A percentile compares a stretch with the other conserved stretches of the same genome.
phyloP scores from a whole-genome alignment of 768 basidiomycete genomes.

The Russula griseocarnosa region DNA sequence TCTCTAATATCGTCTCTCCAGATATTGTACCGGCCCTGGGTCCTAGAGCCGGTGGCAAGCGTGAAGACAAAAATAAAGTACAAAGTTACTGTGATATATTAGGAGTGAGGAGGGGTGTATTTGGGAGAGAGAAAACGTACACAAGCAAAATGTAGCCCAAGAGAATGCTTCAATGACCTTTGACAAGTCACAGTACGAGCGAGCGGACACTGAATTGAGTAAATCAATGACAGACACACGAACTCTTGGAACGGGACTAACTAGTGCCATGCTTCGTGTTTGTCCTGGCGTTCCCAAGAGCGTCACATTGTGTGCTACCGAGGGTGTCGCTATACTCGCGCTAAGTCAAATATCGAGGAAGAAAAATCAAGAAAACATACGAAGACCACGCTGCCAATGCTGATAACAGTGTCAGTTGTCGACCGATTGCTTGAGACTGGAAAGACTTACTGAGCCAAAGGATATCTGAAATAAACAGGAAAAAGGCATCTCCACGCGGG shows the following conservation, averaged over 20 bases:
- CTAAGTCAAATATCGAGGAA: background rate
- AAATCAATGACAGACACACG: background rate
- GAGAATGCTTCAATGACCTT: conserved; percentile 29
- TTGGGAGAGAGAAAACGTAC: conserved; percentile 13
- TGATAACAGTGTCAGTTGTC: background rate
- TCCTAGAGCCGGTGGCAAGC: conserved; percentile 22
- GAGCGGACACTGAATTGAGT: conserved; percentile 22
- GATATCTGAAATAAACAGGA: conserved; percentile 23
- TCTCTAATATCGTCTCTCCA: conserved; percentile 26
- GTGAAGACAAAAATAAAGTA: conserved; percentile 24
- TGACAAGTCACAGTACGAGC: conserved; percentile 27
- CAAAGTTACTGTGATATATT: conserved; percentile 17
- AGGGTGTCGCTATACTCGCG: conserved; percentile 16
- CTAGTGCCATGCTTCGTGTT: conserved; percentile 25
- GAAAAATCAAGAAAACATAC: conserved; percentile 7
- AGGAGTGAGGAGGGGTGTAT: background rate
- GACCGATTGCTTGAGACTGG: background rate
- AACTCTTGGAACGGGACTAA: background rate
- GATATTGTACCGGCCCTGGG: conserved; percentile 25
- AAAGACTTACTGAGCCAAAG: conserved; percentile 27
- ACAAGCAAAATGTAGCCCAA: conserved; percentile 25
- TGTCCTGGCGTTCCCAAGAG: conserved; percentile 14
- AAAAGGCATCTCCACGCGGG: conserved; percentile 24
- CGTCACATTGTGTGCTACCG: conserved; percentile 25
- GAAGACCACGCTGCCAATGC: conserved; percentile 28